Evolutionary conservation across 441 rosid species (phyloP).

Genomic region (Dalechampia spathulata): DNA sequence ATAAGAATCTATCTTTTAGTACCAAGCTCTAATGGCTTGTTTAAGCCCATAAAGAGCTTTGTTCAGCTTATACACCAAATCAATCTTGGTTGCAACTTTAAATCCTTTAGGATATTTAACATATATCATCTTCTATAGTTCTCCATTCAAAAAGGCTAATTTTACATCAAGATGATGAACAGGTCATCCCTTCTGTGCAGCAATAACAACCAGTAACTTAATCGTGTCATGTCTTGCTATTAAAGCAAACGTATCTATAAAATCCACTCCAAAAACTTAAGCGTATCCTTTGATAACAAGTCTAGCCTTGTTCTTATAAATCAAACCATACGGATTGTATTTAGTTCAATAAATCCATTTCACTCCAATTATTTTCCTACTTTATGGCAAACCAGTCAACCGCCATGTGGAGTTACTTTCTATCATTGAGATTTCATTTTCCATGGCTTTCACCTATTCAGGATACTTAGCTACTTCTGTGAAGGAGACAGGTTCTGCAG

Average conservation of each 20-base stretch:
- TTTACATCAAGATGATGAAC: too few species aligned
- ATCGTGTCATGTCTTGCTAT: background rate
- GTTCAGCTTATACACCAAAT: too few species aligned
- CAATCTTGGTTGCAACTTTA: too few species aligned
- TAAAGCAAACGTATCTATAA: background rate
- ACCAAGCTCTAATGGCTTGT: too few species aligned
- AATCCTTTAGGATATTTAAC: too few species aligned
- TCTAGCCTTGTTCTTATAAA: background rate
- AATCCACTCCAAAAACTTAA: background rate
- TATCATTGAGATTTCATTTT: background rate
- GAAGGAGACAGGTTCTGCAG: background rate
- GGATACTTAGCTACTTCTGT: background rate
- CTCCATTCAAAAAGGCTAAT: too few species aligned
- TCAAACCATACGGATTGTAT: background rate
- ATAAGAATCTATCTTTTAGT: too few species aligned
- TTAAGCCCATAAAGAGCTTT: too few species aligned
- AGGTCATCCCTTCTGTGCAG: background rate
- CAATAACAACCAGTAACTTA: background rate
- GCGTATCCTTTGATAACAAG: background rate
- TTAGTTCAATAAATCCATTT: too few species aligned
- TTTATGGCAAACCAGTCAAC: background rate
- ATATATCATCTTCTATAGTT: too few species aligned
- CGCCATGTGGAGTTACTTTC: background rate
- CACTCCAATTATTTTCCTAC: background rate
- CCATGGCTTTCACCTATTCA: background rate